These are phyloP conservation scores for Cytospora chrysosperma DNA, from an alignment of 2,329 filamentous ascomycete species.

Conservation along the genomic window DNA sequence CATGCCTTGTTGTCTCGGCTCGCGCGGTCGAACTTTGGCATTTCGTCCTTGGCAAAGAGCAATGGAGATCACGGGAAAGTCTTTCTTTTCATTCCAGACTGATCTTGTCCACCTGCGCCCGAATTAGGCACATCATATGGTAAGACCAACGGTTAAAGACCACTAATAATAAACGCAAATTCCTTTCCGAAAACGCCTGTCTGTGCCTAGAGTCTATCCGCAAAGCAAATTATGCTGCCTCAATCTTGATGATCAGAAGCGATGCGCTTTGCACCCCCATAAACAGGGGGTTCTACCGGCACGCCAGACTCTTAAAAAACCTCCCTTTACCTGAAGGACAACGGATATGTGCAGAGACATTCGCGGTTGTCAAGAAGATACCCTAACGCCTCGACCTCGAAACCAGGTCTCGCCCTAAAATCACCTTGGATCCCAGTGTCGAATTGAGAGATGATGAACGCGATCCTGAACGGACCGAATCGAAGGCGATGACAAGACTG, in stretches of 20 bases:
- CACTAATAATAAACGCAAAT: not conserved
- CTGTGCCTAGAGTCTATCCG: slow-evolving; percentile 25
- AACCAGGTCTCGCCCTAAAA: not conserved
- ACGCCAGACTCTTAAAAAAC: not conserved
- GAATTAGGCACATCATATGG: not conserved
- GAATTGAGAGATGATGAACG: slow-evolving; percentile 13
- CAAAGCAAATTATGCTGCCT: slow-evolving; percentile 6
- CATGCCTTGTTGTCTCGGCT: not conserved
- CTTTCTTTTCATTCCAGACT: not conserved
- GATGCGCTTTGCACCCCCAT: not conserved
- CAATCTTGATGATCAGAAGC: not conserved
- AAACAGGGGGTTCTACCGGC: not conserved
- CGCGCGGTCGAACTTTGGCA: not conserved
- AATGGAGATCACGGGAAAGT: not conserved
- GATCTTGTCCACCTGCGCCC: not conserved
- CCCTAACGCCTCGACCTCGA: slow-evolving; percentile 7
- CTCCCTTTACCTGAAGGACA: not conserved
- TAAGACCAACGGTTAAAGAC: not conserved
- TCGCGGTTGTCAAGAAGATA: not conserved
- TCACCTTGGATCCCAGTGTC: not conserved
- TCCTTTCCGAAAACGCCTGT: slow-evolving; percentile 18
- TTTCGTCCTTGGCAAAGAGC: not conserved
- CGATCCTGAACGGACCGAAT: slow-evolving; percentile 8
- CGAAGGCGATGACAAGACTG: slow-evolving; percentile 2
- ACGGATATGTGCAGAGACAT: not conserved